Base-by-base conservation (phyloP, 2,329 filamentous ascomycete genomes). In the Neofusicoccum parvum region DNA sequence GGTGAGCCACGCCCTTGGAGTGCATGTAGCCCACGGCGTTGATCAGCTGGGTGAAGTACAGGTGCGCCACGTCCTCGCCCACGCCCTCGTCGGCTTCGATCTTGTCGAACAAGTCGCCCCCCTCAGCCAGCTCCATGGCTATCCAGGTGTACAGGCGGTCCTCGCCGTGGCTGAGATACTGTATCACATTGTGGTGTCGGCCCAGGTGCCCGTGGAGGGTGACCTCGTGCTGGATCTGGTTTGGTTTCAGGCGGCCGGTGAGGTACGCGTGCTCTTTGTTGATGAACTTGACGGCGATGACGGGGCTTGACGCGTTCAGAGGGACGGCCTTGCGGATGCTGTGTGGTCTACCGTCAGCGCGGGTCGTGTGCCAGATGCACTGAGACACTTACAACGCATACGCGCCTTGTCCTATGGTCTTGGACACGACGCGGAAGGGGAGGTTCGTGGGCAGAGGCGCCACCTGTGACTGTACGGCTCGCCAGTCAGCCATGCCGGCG, bases 201-300 rank as follows among this genome's bases (percentile, higher is more conserved):
- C 92, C 92, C 64, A 98, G 89, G 74, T 94, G 90, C 60, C 89
- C 90, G 81, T 99, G 95, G 17, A 99, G 85, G 3, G 91, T 91
- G 46, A 96, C 91, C 80, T 99, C 95, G 86, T 96, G 92, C 72
- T 89, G 87, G 69, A 99, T 88, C 80, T 99, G 95, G 75, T 96
- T 94, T 39, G 90, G 86, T 36, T 91, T 92, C 71, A 99, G 89
- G 67, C 92, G 91, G 75, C 95, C 95, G 84, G 94, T 88, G 72
- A 90, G 91, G 72, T 92, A 87, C 66, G 95, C 96, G 79, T 97
- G 96, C 69, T 91, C 90, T 81, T 99, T 99, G 82, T 99, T 94
- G 76, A 99, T 97, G 80, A 99, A 92, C 79, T 99, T 99, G 79
- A 99, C 92, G 14, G 96, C 95, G 77, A 99, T 98, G 66, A 99